phyloP scores from a whole-genome alignment of 73 alveolate genomes.

The Urostyla sp. region DNA sequence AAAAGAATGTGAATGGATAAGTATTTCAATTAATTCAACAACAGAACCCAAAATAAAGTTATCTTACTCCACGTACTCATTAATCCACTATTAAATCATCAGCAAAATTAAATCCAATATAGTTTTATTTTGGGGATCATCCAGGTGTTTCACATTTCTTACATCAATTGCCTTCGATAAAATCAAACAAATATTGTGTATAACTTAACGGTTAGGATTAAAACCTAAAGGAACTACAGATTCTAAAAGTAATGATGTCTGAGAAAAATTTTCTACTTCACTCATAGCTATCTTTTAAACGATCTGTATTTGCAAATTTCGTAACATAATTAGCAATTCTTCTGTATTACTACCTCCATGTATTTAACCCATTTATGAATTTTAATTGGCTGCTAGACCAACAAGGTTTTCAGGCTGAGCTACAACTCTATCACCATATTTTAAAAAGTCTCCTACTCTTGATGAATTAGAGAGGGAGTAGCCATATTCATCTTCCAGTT shows the following conservation, averaged over 20 bases:
- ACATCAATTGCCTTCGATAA: constrained; percentile 52
- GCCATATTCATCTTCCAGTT: constrained; percentile 91
- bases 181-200: constrained; percentile 63
- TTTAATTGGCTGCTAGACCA: constrained; percentile 49
- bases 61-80: constrained; percentile 82
- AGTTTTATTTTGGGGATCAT: constrained; percentile 60
- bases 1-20: constrained; percentile 52
- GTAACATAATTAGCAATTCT: constrained; percentile 80
- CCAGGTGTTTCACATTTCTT: constrained; percentile 56
- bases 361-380: constrained; percentile 34
- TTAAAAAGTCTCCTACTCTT: constrained; percentile 80
- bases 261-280: constrained; percentile 11
- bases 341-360: constrained; percentile 79
- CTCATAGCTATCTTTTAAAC: constrained; percentile 80
- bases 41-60: constrained; percentile 70
- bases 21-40: constrained; percentile 78
- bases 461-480: constrained; percentile 84
- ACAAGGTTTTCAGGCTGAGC: constrained; percentile 84
- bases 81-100: constrained; percentile 78
- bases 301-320: constrained; percentile 74
- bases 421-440: constrained; percentile 77
- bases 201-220: constrained; percentile 51
- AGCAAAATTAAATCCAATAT: constrained; percentile 54
- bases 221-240: constrained; percentile 83
- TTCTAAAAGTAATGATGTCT: constrained; percentile 49